Conservation (phyloP, 352 stramenopile genomes). For the Phytophthora boehmeriae region DNA sequence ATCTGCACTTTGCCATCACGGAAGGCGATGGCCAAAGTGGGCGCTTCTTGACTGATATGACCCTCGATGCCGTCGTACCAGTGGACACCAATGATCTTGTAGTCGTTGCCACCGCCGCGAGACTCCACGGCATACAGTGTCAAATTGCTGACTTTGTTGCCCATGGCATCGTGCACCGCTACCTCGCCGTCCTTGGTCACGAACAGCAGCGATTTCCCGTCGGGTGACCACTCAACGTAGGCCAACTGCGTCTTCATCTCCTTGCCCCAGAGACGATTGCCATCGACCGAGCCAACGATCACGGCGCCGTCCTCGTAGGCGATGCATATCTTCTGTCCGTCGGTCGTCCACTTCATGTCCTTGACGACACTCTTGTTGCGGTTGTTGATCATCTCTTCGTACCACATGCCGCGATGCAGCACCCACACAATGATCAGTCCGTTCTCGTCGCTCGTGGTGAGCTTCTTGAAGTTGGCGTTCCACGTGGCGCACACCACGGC, state of each 20-base stretch:
- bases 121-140: constrained; percentile 79
- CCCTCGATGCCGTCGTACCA: constrained; percentile 90
- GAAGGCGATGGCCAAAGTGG: constrained; percentile 92
- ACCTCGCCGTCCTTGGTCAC: constrained; percentile 87
- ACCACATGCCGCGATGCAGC: constrained; percentile 93
- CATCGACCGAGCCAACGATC: constrained; percentile 94
- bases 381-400: constrained; percentile 98
- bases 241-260: constrained; percentile 92
- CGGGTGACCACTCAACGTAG: constrained; percentile 94
- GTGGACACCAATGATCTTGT: constrained; percentile 84
- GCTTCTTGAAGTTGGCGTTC: constrained; percentile 95
- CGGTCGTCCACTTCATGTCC: constrained; percentile 95
- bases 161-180: constrained; percentile 85
- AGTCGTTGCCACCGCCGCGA: constrained; percentile 42
- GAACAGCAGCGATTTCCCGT: constrained; percentile 90
- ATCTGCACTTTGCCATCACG: constrained; percentile 92
- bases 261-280: constrained; percentile 94
- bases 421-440: constrained; percentile 97
- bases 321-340: constrained; percentile 96
- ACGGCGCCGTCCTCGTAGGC: constrained; percentile 94
- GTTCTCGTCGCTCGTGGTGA: constrained; percentile 95
- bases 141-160: constrained; percentile 86
- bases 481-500: constrained; percentile 92
- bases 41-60: constrained; percentile 87
- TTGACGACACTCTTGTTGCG: constrained; percentile 93